Conservation (phyloP, 768 basidiomycete species). For the Austroboletus eburneus region DNA sequence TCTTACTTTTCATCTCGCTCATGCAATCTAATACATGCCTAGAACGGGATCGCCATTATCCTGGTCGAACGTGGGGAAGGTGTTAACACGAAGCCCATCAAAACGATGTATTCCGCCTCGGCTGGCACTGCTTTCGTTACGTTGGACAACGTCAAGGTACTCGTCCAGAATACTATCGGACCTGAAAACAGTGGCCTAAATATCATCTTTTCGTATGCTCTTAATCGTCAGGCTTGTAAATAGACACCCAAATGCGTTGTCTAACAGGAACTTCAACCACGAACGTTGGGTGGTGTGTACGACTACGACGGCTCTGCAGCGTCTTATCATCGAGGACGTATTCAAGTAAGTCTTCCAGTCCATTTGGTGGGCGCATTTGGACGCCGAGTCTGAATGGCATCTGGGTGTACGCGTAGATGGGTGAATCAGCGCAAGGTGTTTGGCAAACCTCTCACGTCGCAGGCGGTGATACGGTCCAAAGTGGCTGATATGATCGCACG, state of each 20-base stretch:
- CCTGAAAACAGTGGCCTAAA: constrained; percentile 22
- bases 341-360: constrained; percentile 42
- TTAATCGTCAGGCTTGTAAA: too few species aligned
- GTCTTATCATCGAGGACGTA: constrained; percentile 69
- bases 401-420: too few species aligned
- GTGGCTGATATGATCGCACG: constrained; percentile 69
- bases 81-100: neutral
- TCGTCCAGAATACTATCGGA: neutral
- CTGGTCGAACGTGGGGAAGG: neutral
- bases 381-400: too few species aligned
- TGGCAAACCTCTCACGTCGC: constrained; percentile 62
- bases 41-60: neutral
- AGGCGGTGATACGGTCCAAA: constrained; percentile 74
- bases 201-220: constrained; percentile 42
- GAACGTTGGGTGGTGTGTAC: constrained; percentile 73
- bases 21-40: neutral
- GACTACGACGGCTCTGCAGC: constrained; percentile 52
- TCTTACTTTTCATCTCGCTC: neutral
- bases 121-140: neutral
- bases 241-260: constrained; percentile 7
- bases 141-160: neutral
- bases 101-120: neutral
- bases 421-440: constrained; percentile 74
- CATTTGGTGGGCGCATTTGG: too few species aligned
- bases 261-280: constrained; percentile 57